Evolutionary conservation across 768 basidiomycete genomes (phyloP), one percentile per base, ranked within the genome.

Genomic region (Amanita rimosa): DNA sequence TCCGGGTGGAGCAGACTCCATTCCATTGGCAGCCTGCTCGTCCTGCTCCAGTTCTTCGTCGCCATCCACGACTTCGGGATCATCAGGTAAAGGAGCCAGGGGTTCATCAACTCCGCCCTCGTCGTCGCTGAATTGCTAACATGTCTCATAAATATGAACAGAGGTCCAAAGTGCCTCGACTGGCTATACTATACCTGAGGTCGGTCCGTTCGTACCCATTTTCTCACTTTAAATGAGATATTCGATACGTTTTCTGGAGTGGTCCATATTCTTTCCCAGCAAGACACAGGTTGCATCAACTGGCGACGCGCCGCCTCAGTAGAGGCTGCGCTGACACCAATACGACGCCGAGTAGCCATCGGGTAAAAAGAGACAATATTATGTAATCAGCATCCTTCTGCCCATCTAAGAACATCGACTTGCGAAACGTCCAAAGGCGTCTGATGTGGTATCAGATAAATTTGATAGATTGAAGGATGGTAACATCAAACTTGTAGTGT

Each of bases 71-170:
- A 77, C 76, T 60, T 90, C 87, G 21, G 81, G 76, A 55, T 89
- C 87, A 49, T 78, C 75, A 4, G 85, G 88, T 37, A 91, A 68
- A 14, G 88, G 88, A 1, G 79, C 88, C 21, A 91, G 71, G 11
- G 87, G 86, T 57, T 86, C 85, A 55, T 91, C 85, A 0, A 68
- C 76, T 53, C 80, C 83, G 44, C 76, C 84, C 58, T 91, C 89
- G 51, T 90, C 85, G 58, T 91, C 88, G 58, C 84, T 88, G 57
- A 91, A 92, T 73, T 89, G 85, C 88, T 92, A 53, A n/a, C 31
- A 46, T 38, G 38, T n/a, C n/a, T n/a, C n/a, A n/a, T 36, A n/a
- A 41, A 39, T 22, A 19, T 35, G 24, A 40, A 9, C 29, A 36
- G 40, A 44, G 44, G 51, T 40, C 26, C 22, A 2, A 41, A 36